Evolutionary conservation across 108 stramenopile genomes (phyloP), one percentile per base, ranked within the genome.

Genomic region (Nitzschia sp.): DNA sequence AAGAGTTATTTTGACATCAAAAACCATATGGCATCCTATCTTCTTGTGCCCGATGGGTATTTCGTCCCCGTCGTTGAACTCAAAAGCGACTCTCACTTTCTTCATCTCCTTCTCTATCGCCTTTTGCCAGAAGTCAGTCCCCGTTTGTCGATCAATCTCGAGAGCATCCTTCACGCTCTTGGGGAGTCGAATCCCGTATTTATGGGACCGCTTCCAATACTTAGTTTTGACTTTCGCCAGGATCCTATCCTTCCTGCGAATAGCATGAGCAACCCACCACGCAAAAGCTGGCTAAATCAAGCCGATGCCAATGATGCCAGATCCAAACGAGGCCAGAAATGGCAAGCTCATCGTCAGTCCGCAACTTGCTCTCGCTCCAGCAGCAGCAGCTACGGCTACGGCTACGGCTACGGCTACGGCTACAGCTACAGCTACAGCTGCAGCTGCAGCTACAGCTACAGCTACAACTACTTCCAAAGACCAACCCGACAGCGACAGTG

Each of bases 211-310:
- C 3, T 52, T 21, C 84, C 78, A 82, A 52, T 82, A 80, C 45
- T 73, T 81, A n/a, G 66, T 27, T 21, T 81, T 79, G 27, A 71
- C 26, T 30, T 77, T 77, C 1, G 35, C 23, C 21, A 85, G 53
- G 21, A 80, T 76, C 2, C 41, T 3, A 36, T 73, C 60, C 35
- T 63, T 61, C 22, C 72, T 52, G 22, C 35, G 45, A 4, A 82
- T 21, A 0, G 29, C 33, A 33, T 61, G 41, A 9, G 54, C 29
- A 0, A 79, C 77, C 80, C 84, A 85, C 84, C 84, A 84, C 30
- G 54, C 34, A 66, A 83, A 83, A 34, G 82, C 82, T 28, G 80
- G 80, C 29, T 82, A n/a, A n/a, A n/a, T n/a, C n/a, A n/a, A n/a
- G n/a, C n/a, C n/a, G n/a, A n/a, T n/a, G n/a, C n/a, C n/a, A n/a